Conservation (phyloP, 768 basidiomycete species). For the Russula abietina region DNA sequence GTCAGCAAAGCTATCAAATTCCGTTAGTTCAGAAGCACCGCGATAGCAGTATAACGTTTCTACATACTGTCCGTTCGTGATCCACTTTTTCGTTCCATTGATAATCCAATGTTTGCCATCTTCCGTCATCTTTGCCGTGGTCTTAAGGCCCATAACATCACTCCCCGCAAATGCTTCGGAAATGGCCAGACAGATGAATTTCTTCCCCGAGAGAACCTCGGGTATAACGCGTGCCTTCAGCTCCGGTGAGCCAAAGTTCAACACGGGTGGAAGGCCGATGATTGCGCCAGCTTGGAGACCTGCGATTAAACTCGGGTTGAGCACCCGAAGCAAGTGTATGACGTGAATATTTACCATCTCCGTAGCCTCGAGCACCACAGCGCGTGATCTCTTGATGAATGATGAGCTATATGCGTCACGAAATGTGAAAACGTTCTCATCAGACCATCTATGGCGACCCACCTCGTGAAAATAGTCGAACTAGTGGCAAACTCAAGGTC, state of each 20-base stretch:
- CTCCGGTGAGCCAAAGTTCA: constrained; percentile 70
- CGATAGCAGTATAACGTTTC: background rate
- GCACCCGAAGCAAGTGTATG: background rate
- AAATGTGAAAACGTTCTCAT: background rate
- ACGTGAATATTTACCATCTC: constrained; percentile 45
- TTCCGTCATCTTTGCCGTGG: constrained; percentile 69
- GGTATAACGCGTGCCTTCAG: constrained; percentile 51
- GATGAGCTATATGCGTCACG: constrained; percentile 34
- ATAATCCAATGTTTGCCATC: constrained; percentile 84
- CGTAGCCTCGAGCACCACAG: constrained; percentile 70
- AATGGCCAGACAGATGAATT: constrained; percentile 83
- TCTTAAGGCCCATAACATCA: constrained; percentile 76
- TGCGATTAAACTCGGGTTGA: constrained; percentile 1
- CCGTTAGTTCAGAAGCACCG: constrained; percentile 1
- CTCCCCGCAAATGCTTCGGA: constrained; percentile 85
- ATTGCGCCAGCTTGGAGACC: constrained; percentile 71
- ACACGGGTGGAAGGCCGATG: constrained; percentile 77
- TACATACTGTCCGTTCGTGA: constrained; percentile 64
- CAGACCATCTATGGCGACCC: background rate
- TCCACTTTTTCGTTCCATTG: constrained; percentile 86
- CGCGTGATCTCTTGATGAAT: constrained; percentile 35
- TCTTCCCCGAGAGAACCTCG: constrained; percentile 65
- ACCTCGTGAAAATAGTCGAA: constrained; percentile 89
- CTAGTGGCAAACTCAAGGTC: constrained; percentile 25
- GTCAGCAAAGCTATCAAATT: constrained; percentile 35